Conservation (phyloP, 495 filamentous ascomycete species). For the Letharia columbiana region DNA sequence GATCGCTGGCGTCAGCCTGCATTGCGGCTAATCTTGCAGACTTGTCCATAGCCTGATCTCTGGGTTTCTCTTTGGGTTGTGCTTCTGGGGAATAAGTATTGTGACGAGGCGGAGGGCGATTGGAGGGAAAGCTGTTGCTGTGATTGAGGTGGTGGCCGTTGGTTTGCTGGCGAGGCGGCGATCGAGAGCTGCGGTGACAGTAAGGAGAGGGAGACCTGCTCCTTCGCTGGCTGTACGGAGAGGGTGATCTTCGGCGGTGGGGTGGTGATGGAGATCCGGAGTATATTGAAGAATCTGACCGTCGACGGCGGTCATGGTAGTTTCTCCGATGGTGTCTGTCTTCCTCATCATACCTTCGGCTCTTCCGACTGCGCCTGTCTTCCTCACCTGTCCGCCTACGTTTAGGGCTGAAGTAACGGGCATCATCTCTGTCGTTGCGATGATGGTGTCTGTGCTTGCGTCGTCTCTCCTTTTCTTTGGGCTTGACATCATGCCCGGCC, state of each 20-base stretch:
- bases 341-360: constrained; percentile 25
- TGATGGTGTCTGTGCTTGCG: constrained; percentile 46
- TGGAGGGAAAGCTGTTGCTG: constrained; percentile 23
- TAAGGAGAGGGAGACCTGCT: constrained; percentile 27
- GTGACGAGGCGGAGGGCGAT: constrained; percentile 10
- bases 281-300: constrained; percentile 25
- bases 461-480: constrained; percentile 41
- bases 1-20: constrained; percentile 70
- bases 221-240: constrained; percentile 18
- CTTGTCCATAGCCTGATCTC: constrained; percentile 33
- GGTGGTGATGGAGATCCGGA: constrained; percentile 31
- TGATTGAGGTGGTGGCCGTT: constrained; percentile 24
- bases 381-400: constrained; percentile 26
- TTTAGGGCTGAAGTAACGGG: constrained; percentile 14
- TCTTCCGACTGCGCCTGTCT: constrained; percentile 17
- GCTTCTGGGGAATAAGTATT: constrained; percentile 28
- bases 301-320: constrained; percentile 27
- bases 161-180: not conserved
- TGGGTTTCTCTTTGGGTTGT: constrained; percentile 2
- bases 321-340: constrained; percentile 24
- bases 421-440: constrained; percentile 25
- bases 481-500: constrained; percentile 37
- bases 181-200: constrained; percentile 6
- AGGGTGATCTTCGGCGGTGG: constrained; percentile 21
- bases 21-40: constrained; percentile 69